phyloP scores from a whole-genome alignment of 2,329 filamentous ascomycete genomes.

The Ophiostoma populinum region DNA sequence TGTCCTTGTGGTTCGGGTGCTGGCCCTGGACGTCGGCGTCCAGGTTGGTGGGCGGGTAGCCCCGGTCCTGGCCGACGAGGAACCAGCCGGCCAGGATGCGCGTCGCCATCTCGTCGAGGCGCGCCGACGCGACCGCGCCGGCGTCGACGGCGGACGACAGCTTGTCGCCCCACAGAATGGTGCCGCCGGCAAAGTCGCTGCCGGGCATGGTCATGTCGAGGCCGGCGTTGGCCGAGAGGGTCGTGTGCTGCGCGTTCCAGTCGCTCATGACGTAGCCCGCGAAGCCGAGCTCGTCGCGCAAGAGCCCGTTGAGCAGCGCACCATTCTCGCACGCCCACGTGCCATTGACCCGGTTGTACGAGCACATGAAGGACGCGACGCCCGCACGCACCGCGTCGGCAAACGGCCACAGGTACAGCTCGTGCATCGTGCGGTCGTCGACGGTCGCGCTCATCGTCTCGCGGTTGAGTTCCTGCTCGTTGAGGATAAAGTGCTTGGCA shows the following conservation, averaged over 20 bases:
- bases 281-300: slow-evolving; percentile 63
- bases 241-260: slow-evolving; percentile 59
- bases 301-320: slow-evolving; percentile 38
- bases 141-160: slow-evolving; percentile 36
- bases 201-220: slow-evolving; percentile 76
- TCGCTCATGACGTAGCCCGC: slow-evolving; percentile 40
- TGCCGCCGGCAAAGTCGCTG: slow-evolving; percentile 34
- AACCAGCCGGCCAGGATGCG: slow-evolving; percentile 49
- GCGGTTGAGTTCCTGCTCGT: slow-evolving; percentile 50
- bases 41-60: slow-evolving; percentile 35
- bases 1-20: slow-evolving; percentile 45
- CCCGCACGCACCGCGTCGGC: slow-evolving; percentile 50
- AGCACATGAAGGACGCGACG: slow-evolving; percentile 53
- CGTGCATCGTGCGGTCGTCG: slow-evolving; percentile 49
- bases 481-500: slow-evolving; percentile 45
- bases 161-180: slow-evolving; percentile 36
- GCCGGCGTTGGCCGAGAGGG: slow-evolving; percentile 44
- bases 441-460: slow-evolving; percentile 37
- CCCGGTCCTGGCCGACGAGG: slow-evolving; percentile 31
- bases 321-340: slow-evolving; percentile 51
- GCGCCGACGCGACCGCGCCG: slow-evolving; percentile 37
- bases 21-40: slow-evolving; percentile 30
- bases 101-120: slow-evolving; percentile 49
- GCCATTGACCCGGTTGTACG: slow-evolving; percentile 55
- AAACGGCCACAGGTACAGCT: slow-evolving; percentile 52